These are phyloP conservation scores for Miscanthus sacchariflorus DNA, from an alignment of 202 grass and related monocot species.

Conservation along the genomic window DNA sequence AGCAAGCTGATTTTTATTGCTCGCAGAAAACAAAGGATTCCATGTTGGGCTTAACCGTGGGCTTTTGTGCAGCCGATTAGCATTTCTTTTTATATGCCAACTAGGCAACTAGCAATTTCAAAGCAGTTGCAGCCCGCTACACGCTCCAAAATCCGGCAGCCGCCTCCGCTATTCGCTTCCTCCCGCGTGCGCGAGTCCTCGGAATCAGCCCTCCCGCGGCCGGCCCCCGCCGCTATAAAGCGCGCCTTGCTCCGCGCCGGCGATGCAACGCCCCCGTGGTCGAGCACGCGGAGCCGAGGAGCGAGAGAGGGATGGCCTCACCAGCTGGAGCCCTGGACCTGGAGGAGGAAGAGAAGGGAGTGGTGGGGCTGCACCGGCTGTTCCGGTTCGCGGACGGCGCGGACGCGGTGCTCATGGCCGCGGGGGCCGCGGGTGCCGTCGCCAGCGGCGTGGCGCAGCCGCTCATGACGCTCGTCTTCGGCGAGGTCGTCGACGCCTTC, in stretches of 20 bases:
- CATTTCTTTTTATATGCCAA: no score
- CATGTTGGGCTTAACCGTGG: no score
- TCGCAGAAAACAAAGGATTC: no score
- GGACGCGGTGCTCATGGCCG: constrained; percentile 56
- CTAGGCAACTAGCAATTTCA: not conserved
- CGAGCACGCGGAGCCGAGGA: not conserved
- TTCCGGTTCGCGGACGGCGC: constrained; percentile 53
- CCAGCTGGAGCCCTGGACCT: not conserved
- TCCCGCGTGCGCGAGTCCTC: constrained; percentile 27
- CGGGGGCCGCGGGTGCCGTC: constrained; percentile 34
- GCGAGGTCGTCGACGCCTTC: constrained; percentile 67
- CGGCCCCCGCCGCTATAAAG: constrained; percentile 29
- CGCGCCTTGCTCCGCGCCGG: not conserved
- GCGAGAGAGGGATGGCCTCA: constrained; percentile 33
- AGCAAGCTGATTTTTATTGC: no score
- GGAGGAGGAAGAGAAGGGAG: not conserved
- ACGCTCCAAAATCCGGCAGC: constrained; percentile 1
- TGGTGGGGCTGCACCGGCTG: constrained; percentile 53
- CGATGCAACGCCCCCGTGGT: not conserved
- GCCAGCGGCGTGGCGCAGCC: constrained; percentile 60
- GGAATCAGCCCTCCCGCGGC: not conserved
- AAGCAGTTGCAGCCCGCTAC: constrained; percentile 20
- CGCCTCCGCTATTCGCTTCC: not conserved
- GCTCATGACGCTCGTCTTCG: constrained; percentile 71
- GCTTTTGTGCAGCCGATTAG: no score